Conservation (phyloP, 768 basidiomycete species). For the Suillus hirtellus region DNA sequence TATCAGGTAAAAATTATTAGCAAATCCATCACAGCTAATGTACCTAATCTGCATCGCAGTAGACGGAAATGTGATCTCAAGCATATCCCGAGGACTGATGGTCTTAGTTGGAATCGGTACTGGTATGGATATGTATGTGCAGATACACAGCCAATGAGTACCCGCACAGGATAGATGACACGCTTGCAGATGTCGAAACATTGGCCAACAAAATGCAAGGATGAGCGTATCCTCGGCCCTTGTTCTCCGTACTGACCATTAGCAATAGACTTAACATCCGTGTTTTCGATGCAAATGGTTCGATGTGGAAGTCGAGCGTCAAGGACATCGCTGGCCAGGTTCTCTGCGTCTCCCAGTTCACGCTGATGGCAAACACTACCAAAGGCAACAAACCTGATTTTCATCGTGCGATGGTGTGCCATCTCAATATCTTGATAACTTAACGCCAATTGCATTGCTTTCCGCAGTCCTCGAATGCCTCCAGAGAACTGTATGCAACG, state of each 20-base stretch:
- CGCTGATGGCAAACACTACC: slow-evolving; percentile 80
- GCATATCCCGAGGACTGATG: slow-evolving; percentile 83
- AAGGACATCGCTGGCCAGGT: slow-evolving; percentile 89
- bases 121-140: slow-evolving; percentile 46
- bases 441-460: not conserved
- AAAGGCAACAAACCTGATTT: slow-evolving; percentile 94
- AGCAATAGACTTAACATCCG: slow-evolving; percentile 63
- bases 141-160: not conserved
- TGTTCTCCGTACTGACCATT: slow-evolving; percentile 12
- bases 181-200: slow-evolving; percentile 63
- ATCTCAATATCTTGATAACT: not conserved
- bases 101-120: slow-evolving; percentile 87
- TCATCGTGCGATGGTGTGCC: slow-evolving; percentile 84
- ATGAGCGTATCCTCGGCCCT: not conserved
- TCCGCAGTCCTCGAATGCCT: slow-evolving; percentile 60
- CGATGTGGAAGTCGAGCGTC: slow-evolving; percentile 87
- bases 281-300: slow-evolving; percentile 62
- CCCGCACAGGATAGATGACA: slow-evolving; percentile 69
- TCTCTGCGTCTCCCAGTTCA: slow-evolving; percentile 94
- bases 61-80: slow-evolving; percentile 74
- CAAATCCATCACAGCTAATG: not conserved
- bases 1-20: slow-evolving; percentile 54
- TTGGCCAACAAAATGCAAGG: slow-evolving; percentile 84
- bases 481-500: slow-evolving; percentile 65
- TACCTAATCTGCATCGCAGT: slow-evolving; percentile 48